A percentile compares a stretch with the other conserved stretches of the same genome.
Evolutionary conservation across 352 stramenopile genomes (phyloP).

Genomic region (Pythium brassicae): DNA sequence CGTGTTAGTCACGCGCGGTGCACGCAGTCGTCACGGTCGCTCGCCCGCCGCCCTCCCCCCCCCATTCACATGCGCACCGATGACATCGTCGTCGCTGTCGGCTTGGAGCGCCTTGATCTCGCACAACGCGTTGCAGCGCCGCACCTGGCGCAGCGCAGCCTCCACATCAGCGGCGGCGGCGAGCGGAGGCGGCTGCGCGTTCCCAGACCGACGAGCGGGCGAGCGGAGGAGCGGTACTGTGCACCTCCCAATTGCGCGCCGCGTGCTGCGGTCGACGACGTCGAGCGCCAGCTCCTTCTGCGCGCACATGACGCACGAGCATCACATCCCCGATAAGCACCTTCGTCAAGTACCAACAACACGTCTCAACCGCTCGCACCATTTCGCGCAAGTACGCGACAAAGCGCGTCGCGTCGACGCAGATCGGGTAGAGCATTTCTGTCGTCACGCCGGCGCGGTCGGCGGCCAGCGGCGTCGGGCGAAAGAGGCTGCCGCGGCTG

Average conservation of each 20-base stretch:
- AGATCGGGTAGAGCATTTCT: constrained; percentile 18
- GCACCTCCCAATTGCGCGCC: constrained; percentile 35
- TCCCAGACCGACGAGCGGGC: neutral
- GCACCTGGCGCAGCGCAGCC: constrained; percentile 17
- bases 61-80: no score
- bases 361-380: neutral
- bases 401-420: constrained; percentile 6
- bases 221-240: constrained; percentile 15
- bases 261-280: constrained; percentile 47
- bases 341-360: neutral
- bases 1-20: no score
- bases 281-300: constrained; percentile 50
- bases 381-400: constrained; percentile 14
- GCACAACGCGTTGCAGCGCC: constrained; percentile 27
- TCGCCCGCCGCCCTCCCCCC: no score
- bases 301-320: neutral
- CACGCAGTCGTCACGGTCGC: no score
- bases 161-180: constrained; percentile 10
- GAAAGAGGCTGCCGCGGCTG: constrained; percentile 1
- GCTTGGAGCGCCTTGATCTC: constrained; percentile 26
- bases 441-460: neutral
- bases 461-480: constrained; percentile 2
- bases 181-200: constrained; percentile 1
- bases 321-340: neutral
- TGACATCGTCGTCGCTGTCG: constrained; percentile 3